Conservation (phyloP, 345 rosid genomes). For the Linum usitatissimum region DNA sequence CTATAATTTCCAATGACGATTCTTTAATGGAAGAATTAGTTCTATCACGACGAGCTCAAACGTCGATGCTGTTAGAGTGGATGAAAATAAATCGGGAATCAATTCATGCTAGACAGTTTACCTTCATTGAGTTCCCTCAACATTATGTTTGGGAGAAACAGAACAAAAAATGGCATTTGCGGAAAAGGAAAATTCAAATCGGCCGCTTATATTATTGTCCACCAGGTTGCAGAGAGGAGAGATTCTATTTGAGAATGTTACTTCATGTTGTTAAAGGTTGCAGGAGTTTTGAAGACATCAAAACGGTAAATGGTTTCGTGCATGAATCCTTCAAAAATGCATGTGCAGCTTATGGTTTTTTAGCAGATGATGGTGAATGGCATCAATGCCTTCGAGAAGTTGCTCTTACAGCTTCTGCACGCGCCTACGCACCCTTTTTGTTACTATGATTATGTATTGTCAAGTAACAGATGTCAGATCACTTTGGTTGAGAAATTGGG, state of each 20-base stretch:
- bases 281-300: constrained; percentile 2
- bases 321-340: constrained; percentile 7
- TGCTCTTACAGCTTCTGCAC: background rate
- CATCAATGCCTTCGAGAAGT: background rate
- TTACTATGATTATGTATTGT: background rate
- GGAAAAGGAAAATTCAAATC: background rate
- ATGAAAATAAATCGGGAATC: background rate
- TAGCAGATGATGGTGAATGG: constrained; percentile 15
- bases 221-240: background rate
- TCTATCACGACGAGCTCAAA: background rate
- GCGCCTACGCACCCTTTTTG: constrained; percentile 1
- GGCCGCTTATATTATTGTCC: constrained; percentile 6
- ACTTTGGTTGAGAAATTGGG: background rate
- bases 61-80: constrained; percentile 3
- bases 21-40: background rate
- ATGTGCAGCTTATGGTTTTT: constrained; percentile 5
- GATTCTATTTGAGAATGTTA: constrained; percentile 2
- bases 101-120: background rate
- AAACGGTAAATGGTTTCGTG: background rate
- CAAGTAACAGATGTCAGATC: background rate
- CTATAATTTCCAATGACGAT: background rate
- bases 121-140: constrained; percentile 6
- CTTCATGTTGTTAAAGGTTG: background rate
- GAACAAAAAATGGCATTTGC: background rate
- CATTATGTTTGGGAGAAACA: background rate